These are phyloP conservation scores for Trichoderma breve DNA, from an alignment of 2,329 filamentous ascomycete species.

Conservation along the genomic window DNA sequence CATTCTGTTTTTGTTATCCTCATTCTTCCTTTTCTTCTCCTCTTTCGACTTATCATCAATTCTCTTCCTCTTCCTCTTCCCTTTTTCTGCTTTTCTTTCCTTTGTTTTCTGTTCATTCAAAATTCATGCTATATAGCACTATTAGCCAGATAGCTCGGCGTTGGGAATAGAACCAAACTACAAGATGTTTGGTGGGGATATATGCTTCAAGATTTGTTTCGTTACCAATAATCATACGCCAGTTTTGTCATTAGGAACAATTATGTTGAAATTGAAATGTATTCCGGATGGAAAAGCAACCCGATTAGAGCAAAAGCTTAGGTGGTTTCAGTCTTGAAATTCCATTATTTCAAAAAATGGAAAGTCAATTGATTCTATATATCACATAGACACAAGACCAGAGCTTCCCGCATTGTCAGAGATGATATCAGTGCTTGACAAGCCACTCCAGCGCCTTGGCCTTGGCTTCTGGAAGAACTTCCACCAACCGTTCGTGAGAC, in stretches of 20 bases:
- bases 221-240: not conserved
- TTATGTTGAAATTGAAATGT: not conserved
- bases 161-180: not conserved
- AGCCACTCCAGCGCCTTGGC: conserved; percentile 49
- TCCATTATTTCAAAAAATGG: not conserved
- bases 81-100: not conserved
- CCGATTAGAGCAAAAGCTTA: accelerated
- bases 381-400: too few species aligned
- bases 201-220: not conserved
- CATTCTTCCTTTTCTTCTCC: not conserved
- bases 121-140: not conserved
- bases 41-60: not conserved
- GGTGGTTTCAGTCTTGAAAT: not conserved
- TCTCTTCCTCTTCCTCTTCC: not conserved
- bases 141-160: not conserved
- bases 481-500: conserved; percentile 45
- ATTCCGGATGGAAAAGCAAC: not conserved
- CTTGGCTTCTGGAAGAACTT: conserved; percentile 52
- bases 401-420: not conserved
- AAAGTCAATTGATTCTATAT: not conserved
- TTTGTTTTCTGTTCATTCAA: not conserved
- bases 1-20: not conserved
- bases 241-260: not conserved
- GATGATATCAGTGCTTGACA: conserved; percentile 29
- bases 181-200: not conserved